These are phyloP conservation scores for Xerocomus amazonicus DNA, from an alignment of 1,284 basidiomycete genomes.

Conservation along the genomic window DNA sequence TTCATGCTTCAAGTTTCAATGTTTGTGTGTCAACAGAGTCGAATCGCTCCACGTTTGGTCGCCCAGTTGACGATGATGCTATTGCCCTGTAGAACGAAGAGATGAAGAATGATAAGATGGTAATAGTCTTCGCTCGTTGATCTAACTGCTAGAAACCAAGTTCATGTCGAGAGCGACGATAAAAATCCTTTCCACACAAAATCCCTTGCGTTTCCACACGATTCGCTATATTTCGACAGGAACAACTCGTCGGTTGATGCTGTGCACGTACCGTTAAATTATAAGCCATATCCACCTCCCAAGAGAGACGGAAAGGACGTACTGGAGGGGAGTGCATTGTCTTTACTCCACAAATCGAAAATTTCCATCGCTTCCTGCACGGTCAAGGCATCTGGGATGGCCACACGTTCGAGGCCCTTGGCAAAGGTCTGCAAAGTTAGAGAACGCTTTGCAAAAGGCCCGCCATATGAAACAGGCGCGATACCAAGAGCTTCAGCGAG, in stretches of 20 bases:
- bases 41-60: too few relatives aligned
- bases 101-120: too few relatives aligned
- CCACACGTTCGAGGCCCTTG: conserved; percentile 49
- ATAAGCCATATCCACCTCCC: neutral
- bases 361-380: conserved; percentile 62
- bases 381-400: conserved; percentile 56
- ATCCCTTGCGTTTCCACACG: conserved; percentile 67
- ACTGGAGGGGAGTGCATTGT: conserved; percentile 35
- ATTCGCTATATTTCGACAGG: conserved; percentile 68
- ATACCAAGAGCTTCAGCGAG: conserved; percentile 53
- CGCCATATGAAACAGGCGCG: conserved; percentile 34
- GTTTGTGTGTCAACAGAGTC: too few relatives aligned
- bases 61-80: neutral
- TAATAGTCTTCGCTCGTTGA: neutral
- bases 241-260: conserved; percentile 62
- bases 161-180: conserved; percentile 35
- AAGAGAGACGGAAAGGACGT: neutral
- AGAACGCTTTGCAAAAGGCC: conserved; percentile 51
- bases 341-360: conserved; percentile 69
- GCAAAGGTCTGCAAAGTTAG: conserved; percentile 47
- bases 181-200: conserved; percentile 74
- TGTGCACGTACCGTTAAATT: conserved; percentile 17
- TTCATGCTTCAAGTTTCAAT: too few relatives aligned
- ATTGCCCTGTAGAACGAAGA: neutral
- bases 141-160: neutral